Percentiles rank a stretch among this genome's conserved stretches.
Conservation (phyloP, 1,284 basidiomycete genomes). For the Sporisorium reilianum region DNA sequence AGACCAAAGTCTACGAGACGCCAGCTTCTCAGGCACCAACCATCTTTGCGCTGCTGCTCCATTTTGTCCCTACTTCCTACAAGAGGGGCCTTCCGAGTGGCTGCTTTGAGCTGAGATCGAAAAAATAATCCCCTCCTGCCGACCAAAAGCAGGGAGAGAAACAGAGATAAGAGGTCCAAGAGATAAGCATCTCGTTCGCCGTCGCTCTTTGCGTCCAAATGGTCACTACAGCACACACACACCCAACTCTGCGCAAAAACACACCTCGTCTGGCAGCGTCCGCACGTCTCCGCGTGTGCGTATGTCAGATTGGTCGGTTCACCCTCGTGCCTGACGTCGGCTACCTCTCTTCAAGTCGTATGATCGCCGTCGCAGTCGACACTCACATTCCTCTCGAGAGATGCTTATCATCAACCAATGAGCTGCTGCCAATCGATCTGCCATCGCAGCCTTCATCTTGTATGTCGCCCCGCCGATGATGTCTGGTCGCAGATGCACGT, state of each 20-base stretch:
- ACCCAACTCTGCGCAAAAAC: not conserved
- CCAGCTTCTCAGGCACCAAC: not conserved
- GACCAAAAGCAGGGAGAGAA: not conserved
- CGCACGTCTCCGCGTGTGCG: not conserved
- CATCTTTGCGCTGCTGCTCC: no score
- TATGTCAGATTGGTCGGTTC: no score
- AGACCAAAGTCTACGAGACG: not conserved
- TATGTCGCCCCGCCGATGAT: not conserved
- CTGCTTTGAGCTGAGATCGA: not conserved
- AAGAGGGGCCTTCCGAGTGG: no score
- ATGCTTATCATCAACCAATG: constrained; percentile 22
- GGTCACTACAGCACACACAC: not conserved
- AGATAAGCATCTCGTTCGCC: no score
- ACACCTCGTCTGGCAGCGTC: not conserved
- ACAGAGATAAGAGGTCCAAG: not conserved
- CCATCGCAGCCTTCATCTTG: not conserved
- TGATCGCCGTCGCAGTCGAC: not conserved
- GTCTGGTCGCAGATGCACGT: not conserved
- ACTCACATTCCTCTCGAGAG: no score
- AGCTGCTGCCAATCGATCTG: not conserved
- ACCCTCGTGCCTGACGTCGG: not conserved
- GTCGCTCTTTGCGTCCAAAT: not conserved
- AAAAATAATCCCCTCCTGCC: not conserved
- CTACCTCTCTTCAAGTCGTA: not conserved
- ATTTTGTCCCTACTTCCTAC: no score